These are phyloP conservation scores for Furcasterigmium furcatum DNA, from an alignment of 2,329 filamentous ascomycete species.

Conservation along the genomic window DNA sequence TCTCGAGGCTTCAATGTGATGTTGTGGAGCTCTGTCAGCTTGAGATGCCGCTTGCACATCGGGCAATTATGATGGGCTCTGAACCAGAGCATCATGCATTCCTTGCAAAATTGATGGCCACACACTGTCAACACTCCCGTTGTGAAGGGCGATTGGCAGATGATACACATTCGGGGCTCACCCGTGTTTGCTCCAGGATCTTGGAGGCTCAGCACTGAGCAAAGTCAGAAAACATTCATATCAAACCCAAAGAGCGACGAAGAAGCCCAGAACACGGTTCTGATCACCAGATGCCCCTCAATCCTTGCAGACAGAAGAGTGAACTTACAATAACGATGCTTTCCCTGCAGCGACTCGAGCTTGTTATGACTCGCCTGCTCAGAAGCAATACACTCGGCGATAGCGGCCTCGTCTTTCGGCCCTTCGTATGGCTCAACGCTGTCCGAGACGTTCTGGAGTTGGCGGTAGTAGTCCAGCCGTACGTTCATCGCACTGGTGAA, in stretches of 20 bases:
- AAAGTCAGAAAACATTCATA: neutral
- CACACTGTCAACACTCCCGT: constrained; percentile 82
- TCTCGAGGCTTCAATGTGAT: constrained; percentile 80
- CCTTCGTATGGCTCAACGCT: constrained; percentile 75
- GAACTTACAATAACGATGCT: constrained; percentile 66
- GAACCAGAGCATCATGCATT: constrained; percentile 82
- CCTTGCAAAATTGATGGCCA: constrained; percentile 88
- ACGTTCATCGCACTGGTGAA: constrained; percentile 81
- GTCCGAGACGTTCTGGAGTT: constrained; percentile 89
- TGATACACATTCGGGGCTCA: constrained; percentile 72
- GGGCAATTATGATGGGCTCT: constrained; percentile 73
- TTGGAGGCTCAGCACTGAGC: constrained; percentile 48
- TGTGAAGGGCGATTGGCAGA: constrained; percentile 76
- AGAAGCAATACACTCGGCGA: constrained; percentile 35
- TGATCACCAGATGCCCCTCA: neutral
- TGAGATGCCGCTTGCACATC: constrained; percentile 72
- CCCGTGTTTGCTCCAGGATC: constrained; percentile 59
- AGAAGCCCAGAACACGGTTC: too few relatives aligned
- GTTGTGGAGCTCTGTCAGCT: constrained; percentile 69
- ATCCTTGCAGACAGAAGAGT: too few relatives aligned
- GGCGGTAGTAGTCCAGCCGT: constrained; percentile 84
- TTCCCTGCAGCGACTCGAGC: constrained; percentile 63
- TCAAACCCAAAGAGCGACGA: neutral
- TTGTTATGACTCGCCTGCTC: constrained; percentile 54
- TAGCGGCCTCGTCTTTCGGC: constrained; percentile 46